Evolutionary conservation across 139 green algal species (phyloP).

Genomic region (Chlamydomonas asymmetrica): DNA sequence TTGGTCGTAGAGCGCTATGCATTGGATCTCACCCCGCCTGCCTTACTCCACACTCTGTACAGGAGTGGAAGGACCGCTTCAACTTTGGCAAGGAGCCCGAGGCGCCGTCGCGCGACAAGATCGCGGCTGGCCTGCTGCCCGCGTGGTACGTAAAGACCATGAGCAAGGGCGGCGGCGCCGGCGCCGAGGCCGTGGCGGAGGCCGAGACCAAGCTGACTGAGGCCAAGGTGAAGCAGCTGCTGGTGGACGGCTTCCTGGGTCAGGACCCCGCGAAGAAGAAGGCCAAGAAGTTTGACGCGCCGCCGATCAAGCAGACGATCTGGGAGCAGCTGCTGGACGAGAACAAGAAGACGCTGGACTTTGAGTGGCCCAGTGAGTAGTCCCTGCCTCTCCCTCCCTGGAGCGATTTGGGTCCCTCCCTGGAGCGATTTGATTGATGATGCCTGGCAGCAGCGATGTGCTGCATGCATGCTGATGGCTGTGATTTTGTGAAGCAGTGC

Average conservation of each 20-base stretch:
- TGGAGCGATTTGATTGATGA: not conserved
- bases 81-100: no score
- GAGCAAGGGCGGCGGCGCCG: not conserved
- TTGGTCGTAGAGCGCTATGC: no score
- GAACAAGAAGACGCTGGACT: not conserved
- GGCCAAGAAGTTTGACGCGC: not conserved
- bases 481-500: no score
- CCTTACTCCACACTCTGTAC: no score
- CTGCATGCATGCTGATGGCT: no score
- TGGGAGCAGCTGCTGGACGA: slow-evolving; percentile 1
- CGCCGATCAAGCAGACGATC: not conserved
- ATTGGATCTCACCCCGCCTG: no score
- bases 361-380: not conserved
- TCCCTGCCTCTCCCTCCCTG: not conserved
- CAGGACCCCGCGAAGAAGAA: not conserved
- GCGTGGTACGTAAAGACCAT: not conserved
- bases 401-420: no score
- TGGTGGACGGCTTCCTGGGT: not conserved
- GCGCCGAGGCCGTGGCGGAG: not conserved
- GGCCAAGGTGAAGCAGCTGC: no score
- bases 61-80: no score
- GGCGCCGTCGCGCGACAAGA: no score
- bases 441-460: not conserved
- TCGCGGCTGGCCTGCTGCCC: not conserved
- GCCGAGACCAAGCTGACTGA: no score